phyloP scores from a whole-genome alignment of 768 basidiomycete genomes.

The Porpolomopsis calyptriformis region DNA sequence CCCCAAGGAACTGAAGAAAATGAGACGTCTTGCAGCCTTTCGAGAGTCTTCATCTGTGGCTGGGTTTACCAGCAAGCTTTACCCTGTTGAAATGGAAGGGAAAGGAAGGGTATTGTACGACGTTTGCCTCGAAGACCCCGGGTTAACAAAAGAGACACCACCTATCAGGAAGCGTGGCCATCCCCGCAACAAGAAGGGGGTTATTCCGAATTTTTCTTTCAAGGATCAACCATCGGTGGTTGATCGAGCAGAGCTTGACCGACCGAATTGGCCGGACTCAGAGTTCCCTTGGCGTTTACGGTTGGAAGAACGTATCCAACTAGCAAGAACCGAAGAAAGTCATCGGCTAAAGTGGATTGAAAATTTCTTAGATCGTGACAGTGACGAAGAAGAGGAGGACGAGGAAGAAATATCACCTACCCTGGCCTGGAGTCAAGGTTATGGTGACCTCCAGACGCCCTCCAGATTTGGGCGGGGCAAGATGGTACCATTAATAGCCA shows the following conservation, averaged over 20 bases:
- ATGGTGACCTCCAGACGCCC: slow-evolving; percentile 20
- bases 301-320: slow-evolving; percentile 42
- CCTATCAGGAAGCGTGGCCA: slow-evolving; percentile 31
- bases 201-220: slow-evolving; percentile 14
- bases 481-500: slow-evolving; percentile 42
- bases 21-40: slow-evolving; percentile 62
- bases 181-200: slow-evolving; percentile 43
- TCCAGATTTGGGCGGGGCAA: slow-evolving; percentile 44
- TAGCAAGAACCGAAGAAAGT: slow-evolving; percentile 43
- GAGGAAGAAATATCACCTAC: slow-evolving; percentile 20
- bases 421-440: slow-evolving; percentile 20
- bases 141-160: slow-evolving; percentile 20
- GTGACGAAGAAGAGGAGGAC: slow-evolving; percentile 48
- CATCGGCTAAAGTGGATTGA: slow-evolving; percentile 58
- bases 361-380: slow-evolving; percentile 62
- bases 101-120: slow-evolving; percentile 65
- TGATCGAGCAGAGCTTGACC: slow-evolving; percentile 20
- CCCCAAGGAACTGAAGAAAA: slow-evolving; percentile 59
- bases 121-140: slow-evolving; percentile 28
- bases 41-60: slow-evolving; percentile 27
- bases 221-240: slow-evolving; percentile 28
- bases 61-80: slow-evolving; percentile 34
- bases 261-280: slow-evolving; percentile 68
- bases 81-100: slow-evolving; percentile 55
- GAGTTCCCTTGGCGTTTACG: slow-evolving; percentile 72